phyloP scores from a whole-genome alignment of 2,329 filamentous ascomycete genomes.

The Pseudogymnoascus sp. region DNA sequence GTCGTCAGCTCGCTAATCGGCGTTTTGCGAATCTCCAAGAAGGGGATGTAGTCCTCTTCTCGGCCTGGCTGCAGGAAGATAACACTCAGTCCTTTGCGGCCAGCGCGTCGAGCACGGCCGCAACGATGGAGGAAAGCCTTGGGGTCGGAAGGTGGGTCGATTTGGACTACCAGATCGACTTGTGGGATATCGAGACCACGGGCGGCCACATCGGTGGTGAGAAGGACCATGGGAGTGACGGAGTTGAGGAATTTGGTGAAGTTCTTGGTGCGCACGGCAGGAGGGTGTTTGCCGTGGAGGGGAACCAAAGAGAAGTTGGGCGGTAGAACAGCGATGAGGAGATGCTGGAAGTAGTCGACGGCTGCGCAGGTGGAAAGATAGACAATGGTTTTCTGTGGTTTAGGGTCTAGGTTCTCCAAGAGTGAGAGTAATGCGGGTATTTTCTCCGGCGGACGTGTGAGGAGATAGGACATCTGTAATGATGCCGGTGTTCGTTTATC shows the following conservation, averaged over 20 bases:
- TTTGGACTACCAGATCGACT: constrained; percentile 83
- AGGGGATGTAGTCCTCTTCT: constrained; percentile 86
- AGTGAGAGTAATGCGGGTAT: constrained; percentile 67
- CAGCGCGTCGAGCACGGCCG: constrained; percentile 83
- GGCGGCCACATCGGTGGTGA: constrained; percentile 90
- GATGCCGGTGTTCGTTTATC: constrained; percentile 88
- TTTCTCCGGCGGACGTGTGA: constrained; percentile 71
- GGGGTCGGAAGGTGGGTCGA: constrained; percentile 79
- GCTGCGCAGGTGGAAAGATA: constrained; percentile 92
- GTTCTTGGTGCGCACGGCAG: constrained; percentile 82
- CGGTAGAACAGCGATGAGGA: constrained; percentile 68
- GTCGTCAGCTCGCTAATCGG: constrained; percentile 61
- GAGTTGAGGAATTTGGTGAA: constrained; percentile 74
- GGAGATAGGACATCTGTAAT: constrained; percentile 82
- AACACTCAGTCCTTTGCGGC: constrained; percentile 75
- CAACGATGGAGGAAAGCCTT: constrained; percentile 95
- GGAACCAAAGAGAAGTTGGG: constrained; percentile 64
- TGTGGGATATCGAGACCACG: constrained; percentile 87
- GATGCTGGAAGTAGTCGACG: constrained; percentile 86
- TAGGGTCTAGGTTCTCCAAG: constrained; percentile 61
- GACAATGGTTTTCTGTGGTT: constrained; percentile 78
- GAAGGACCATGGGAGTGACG: constrained; percentile 67
- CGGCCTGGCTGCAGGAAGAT: constrained; percentile 77
- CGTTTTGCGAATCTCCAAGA: constrained; percentile 80
- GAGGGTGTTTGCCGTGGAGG: constrained; percentile 85